Evolutionary conservation across 2,329 filamentous ascomycete genomes (phyloP).

Genomic region (Hypoxylon sp.): DNA sequence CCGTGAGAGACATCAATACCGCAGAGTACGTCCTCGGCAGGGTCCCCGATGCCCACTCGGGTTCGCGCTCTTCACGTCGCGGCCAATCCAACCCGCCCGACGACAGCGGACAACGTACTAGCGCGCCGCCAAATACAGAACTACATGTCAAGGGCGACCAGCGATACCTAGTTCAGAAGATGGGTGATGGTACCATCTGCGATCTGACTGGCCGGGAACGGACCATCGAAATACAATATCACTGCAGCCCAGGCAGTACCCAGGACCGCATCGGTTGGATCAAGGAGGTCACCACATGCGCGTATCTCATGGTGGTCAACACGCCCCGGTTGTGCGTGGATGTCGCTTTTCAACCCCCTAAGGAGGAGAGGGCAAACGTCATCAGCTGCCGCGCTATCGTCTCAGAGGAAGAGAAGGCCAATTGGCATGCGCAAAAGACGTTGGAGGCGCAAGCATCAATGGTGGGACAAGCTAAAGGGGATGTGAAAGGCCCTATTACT

Average conservation of each 20-base stretch:
- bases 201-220: slow-evolving; percentile 86
- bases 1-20: slow-evolving; percentile 80
- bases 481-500: slow-evolving; percentile 51
- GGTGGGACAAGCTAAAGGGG: slow-evolving; percentile 46
- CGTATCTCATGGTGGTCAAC: slow-evolving; percentile 93
- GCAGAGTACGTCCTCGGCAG: slow-evolving; percentile 82
- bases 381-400: slow-evolving; percentile 83
- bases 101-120: slow-evolving; percentile 38
- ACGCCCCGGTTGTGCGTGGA: slow-evolving; percentile 90
- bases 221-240: slow-evolving; percentile 85
- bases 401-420: slow-evolving; percentile 61
- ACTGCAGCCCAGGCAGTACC: slow-evolving; percentile 80
- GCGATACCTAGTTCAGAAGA: slow-evolving; percentile 85
- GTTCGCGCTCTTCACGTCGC: slow-evolving; percentile 46
- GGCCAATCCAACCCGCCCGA: slow-evolving; percentile 37
- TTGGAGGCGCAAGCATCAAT: slow-evolving; percentile 56
- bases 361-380: slow-evolving; percentile 79
- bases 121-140: slow-evolving; percentile 66
- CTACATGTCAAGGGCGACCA: slow-evolving; percentile 86
- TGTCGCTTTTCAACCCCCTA: slow-evolving; percentile 84
- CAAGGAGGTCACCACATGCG: slow-evolving; percentile 91
- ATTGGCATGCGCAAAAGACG: slow-evolving; percentile 55
- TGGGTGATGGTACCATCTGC: slow-evolving; percentile 84
- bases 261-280: slow-evolving; percentile 88
- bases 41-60: slow-evolving; percentile 55